Base-by-base conservation (phyloP, 352 stramenopile species). In the Pythium pyrilobum region DNA sequence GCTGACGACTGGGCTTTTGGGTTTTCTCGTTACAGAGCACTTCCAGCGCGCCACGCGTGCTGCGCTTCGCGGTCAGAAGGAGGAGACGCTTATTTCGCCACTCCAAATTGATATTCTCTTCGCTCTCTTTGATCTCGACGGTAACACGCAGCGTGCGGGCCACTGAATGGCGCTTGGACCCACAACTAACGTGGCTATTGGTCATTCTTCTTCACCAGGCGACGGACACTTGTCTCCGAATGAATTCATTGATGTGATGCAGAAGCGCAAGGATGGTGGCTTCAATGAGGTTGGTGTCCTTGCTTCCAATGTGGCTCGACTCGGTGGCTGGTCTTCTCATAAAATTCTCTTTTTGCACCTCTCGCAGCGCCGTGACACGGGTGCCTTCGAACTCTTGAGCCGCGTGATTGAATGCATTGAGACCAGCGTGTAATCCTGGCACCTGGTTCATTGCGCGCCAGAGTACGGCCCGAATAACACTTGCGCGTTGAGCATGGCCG, bases 91-190 rank as follows among this genome's bases (percentile, higher is more conserved):
- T 4, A 66, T 95, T 27, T 91, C 85, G 18, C 70, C 79, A 32
- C 59, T 92, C 36, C 83, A 92, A 58, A 81, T 95, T 51, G 85
- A 95, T 44, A 89, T 95, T 41, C 59, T 95, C 1, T 95, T 95
- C 44, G 67, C 74, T 7, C 69, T 95, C 8, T 95, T 95, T 47
- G 85, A 95, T 49, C 45, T 80, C 6, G 69, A 92, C 48, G 81
- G 84, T 94, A 23, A n/a, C n/a, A n/a, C n/a, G n/a, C n/a, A n/a
- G n/a, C n/a, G n/a, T n/a, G n/a, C n/a, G n/a, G n/a, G n/a, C n/a
- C n/a, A n/a, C n/a, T n/a, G n/a, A n/a, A n/a, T n/a, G n/a, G n/a
- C n/a, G n/a, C n/a, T n/a, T n/a, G n/a, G n/a, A n/a, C n/a, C n/a
- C n/a, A n/a, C n/a, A n/a, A n/a, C n/a, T n/a, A n/a, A n/a, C n/a